Conservation (phyloP, 371 early-diverging fungal genomes). For the Mortierella sp. region DNA sequence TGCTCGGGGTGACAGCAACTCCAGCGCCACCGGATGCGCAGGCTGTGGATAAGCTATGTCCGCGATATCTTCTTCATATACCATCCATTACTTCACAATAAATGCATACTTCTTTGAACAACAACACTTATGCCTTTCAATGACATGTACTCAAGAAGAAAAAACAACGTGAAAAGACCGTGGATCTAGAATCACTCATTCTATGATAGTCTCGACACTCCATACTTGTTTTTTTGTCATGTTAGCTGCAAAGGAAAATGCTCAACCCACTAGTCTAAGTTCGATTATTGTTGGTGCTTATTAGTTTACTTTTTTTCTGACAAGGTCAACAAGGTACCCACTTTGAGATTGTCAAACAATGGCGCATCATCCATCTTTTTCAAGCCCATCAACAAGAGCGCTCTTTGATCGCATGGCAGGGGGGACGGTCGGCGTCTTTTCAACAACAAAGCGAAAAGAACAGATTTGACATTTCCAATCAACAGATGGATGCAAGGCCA, state of each 20-base stretch:
- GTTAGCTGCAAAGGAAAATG: background rate
- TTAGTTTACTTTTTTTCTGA: slow-evolving; percentile 18
- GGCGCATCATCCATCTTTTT: background rate
- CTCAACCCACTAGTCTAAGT: background rate
- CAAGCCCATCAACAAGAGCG: background rate
- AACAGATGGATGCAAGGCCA: no score
- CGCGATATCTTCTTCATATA: slow-evolving; percentile 1
- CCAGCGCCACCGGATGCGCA: slow-evolving; percentile 52
- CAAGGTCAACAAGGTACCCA: slow-evolving; percentile 23
- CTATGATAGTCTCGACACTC: no score
- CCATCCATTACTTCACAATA: slow-evolving; percentile 8
- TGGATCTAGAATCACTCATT: background rate
- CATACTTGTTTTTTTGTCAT: background rate
- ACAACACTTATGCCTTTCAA: background rate
- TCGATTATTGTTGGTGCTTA: background rate
- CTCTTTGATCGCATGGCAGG: slow-evolving; percentile 2
- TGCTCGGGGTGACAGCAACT: slow-evolving; percentile 15
- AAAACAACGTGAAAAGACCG: background rate
- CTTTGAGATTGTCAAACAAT: background rate
- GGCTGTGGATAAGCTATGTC: slow-evolving; percentile 45
- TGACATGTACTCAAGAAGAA: background rate
- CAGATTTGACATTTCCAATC: background rate
- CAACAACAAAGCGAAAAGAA: background rate
- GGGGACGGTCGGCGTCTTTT: background rate
- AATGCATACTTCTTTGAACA: background rate